phyloP scores from a whole-genome alignment of 805 yeast species.

The Scheffersomyces amazonensis region DNA sequence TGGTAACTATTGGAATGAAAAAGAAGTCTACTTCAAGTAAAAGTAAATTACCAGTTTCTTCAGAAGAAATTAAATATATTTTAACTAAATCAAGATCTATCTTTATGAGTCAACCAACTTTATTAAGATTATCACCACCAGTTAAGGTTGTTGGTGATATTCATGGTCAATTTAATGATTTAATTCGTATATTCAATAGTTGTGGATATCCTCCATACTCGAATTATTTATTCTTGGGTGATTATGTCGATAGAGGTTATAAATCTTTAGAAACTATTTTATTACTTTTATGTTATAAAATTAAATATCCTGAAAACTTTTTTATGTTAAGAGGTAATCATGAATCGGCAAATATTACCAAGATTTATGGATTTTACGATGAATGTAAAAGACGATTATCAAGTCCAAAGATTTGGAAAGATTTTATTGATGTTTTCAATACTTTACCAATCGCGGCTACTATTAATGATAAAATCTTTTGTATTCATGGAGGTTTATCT shows the following conservation, averaged over 20 bases:
- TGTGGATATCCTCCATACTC: slow-evolving; percentile 60
- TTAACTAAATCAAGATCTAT: slow-evolving; percentile 58
- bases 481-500: slow-evolving; percentile 72
- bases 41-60: slow-evolving; percentile 49
- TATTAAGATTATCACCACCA: slow-evolving; percentile 68
- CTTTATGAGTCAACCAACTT: slow-evolving; percentile 61
- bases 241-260: slow-evolving; percentile 59
- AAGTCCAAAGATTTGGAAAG: slow-evolving; percentile 47
- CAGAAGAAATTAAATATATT: slow-evolving; percentile 54
- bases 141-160: slow-evolving; percentile 84
- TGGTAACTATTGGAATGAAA: slow-evolving; percentile 48
- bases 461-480: slow-evolving; percentile 54
- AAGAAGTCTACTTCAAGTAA: slow-evolving; percentile 26
- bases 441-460: slow-evolving; percentile 62
- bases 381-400: slow-evolving; percentile 55
- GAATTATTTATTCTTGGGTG: slow-evolving; percentile 56
- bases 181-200: slow-evolving; percentile 52
- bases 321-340: slow-evolving; percentile 61
- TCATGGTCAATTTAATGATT: slow-evolving; percentile 64
- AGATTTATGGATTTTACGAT: slow-evolving; percentile 59
- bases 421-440: slow-evolving; percentile 54
- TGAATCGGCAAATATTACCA: slow-evolving; percentile 57
- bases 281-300: slow-evolving; percentile 50
- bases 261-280: slow-evolving; percentile 56
- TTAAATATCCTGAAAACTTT: slow-evolving; percentile 59